Conservation (phyloP, 768 basidiomycete species). For the Mrakia gelida region DNA sequence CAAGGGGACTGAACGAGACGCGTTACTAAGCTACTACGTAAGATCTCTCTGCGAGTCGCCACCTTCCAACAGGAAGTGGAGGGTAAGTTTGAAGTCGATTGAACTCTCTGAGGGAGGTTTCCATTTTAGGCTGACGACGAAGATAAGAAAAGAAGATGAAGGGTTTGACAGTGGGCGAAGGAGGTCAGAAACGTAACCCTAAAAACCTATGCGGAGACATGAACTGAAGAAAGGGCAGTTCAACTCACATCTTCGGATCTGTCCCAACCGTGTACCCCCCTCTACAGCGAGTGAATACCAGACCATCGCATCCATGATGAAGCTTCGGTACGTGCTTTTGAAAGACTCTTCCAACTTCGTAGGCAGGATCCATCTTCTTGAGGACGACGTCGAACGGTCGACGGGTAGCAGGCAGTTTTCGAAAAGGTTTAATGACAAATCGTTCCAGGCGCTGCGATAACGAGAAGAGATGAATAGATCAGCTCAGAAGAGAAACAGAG, state of each 20-base stretch:
- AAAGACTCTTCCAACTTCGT: constrained; percentile 81
- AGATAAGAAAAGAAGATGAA: background rate
- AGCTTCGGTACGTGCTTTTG: constrained; percentile 72
- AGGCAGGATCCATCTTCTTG: constrained; percentile 82
- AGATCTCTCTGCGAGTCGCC: no score
- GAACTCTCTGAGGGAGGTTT: constrained; percentile 97
- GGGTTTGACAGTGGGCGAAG: no score
- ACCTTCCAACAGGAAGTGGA: no score
- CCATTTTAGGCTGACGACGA: constrained; percentile 77
- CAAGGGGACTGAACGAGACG: no score
- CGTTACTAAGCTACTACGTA: no score
- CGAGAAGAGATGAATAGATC: no score
- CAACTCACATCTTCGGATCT: constrained; percentile 75
- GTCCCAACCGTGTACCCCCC: constrained; percentile 77
- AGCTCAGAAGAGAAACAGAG: no score
- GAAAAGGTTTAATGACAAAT: constrained; percentile 79
- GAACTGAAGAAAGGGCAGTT: constrained; percentile 2
- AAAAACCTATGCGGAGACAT: no score
- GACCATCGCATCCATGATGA: constrained; percentile 88
- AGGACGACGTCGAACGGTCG: constrained; percentile 62
- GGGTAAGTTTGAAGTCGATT: constrained; percentile 90
- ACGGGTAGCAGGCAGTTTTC: constrained; percentile 40
- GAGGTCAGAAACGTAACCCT: background rate
- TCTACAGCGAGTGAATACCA: constrained; percentile 90
- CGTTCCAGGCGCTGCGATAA: constrained; percentile 62